Conservation (phyloP, 306 rosid genomes). For the Leucaena leucocephala region DNA sequence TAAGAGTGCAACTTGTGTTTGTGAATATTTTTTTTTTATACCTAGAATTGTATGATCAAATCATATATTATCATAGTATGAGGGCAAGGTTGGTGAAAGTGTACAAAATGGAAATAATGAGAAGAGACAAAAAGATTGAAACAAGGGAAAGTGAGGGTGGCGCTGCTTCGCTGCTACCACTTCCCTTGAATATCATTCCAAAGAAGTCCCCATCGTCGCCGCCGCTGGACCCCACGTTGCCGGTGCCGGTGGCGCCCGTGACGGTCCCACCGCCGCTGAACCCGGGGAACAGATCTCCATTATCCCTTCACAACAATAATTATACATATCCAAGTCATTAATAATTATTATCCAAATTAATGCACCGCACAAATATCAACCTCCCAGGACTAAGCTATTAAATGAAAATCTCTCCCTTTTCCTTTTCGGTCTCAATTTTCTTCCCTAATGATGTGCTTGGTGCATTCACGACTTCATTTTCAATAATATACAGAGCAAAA, state of each 20-base stretch:
- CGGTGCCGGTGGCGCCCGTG: constrained; percentile 50
- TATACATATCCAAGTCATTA: background rate
- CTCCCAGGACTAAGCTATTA: background rate
- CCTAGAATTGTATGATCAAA: constrained; percentile 39
- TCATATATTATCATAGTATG: background rate
- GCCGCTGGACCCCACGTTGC: constrained; percentile 42
- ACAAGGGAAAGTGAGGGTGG: constrained; percentile 42
- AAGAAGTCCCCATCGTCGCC: constrained; percentile 64
- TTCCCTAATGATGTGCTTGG: background rate
- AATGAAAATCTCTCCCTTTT: background rate
- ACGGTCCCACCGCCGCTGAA: constrained; percentile 60
- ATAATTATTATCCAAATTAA: constrained; percentile 4
- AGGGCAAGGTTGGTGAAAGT: constrained; percentile 47
- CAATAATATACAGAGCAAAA: too few relatives aligned
- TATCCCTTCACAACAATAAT: constrained; percentile 63
- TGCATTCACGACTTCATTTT: background rate
- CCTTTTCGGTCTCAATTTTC: background rate
- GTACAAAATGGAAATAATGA: constrained; percentile 58
- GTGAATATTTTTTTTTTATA: background rate
- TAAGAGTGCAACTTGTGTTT: constrained; percentile 11
- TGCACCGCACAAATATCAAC: background rate
- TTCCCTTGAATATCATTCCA: constrained; percentile 73
- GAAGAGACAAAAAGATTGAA: constrained; percentile 53
- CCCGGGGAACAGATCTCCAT: constrained; percentile 51
- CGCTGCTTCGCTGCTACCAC: constrained; percentile 52